These are phyloP conservation scores for Chaetomium tenue DNA, from an alignment of 495 filamentous ascomycete species.

Conservation along the genomic window DNA sequence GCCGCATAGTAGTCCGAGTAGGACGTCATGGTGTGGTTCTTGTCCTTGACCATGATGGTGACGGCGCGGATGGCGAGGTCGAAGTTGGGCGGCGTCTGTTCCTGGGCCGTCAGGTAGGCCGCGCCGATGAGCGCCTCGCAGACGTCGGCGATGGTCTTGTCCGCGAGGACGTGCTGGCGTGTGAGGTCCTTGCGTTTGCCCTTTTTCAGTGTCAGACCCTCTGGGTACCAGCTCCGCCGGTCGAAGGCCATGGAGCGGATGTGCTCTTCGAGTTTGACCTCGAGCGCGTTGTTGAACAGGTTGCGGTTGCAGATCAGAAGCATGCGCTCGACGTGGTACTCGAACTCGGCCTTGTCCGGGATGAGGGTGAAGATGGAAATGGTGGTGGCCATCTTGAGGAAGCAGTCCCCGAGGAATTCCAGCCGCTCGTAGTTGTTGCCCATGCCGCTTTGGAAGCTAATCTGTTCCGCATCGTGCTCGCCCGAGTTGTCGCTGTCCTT, in stretches of 20 bases:
- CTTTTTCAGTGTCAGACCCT: conserved; percentile 60
- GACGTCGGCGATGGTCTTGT: conserved; percentile 96
- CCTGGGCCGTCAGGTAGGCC: conserved; percentile 63
- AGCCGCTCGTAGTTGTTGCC: conserved; percentile 95
- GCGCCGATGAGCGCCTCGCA: conserved; percentile 94
- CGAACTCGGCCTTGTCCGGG: conserved; percentile 77
- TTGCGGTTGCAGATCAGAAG: conserved; percentile 88
- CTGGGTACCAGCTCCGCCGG: conserved; percentile 77
- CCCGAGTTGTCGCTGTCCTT: conserved; percentile 92
- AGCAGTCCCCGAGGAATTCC: conserved; percentile 91
- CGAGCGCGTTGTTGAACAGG: conserved; percentile 69
- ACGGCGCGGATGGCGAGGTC: conserved; percentile 84
- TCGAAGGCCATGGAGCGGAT: conserved; percentile 82
- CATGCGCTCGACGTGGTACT: conserved; percentile 91
- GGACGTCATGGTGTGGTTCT: conserved; percentile 62
- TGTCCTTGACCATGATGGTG: conserved; percentile 65
- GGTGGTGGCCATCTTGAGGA: conserved; percentile 93
- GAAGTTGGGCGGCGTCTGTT: conserved; percentile 48
- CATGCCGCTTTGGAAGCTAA: conserved; percentile 85
- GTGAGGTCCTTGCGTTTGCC: conserved; percentile 48
- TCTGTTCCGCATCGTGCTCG: conserved; percentile 65
- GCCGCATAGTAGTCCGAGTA: conserved; percentile 71
- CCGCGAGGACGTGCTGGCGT: conserved; percentile 62
- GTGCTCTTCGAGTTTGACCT: conserved; percentile 68
- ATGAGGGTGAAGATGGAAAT: conserved; percentile 74